Evolutionary conservation across 768 basidiomycete species (phyloP).

Genomic region (Polyporus arcularius): DNA sequence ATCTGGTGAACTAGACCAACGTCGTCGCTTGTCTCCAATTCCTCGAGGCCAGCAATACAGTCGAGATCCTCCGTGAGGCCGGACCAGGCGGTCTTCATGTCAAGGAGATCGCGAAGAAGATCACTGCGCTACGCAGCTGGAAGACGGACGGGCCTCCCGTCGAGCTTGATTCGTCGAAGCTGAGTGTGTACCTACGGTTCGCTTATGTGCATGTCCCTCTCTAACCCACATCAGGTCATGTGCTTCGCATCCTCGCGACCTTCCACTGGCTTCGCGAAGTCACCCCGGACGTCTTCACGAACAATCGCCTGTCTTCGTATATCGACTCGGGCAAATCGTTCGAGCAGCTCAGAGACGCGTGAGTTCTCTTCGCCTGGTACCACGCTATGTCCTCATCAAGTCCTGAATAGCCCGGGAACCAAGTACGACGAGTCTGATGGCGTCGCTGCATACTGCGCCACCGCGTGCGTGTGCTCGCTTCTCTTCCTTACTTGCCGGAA

Average conservation of each 20-base stretch:
- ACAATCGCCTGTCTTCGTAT: slow-evolving; percentile 16
- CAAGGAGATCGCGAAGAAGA: slow-evolving; percentile 35
- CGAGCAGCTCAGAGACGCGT: slow-evolving; percentile 2
- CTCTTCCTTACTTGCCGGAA: neutral
- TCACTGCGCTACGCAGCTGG: slow-evolving; percentile 28
- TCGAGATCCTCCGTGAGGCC: slow-evolving; percentile 70
- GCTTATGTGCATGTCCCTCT: neutral
- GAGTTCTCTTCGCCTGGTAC: neutral
- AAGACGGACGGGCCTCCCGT: slow-evolving; percentile 10
- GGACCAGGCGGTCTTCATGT: slow-evolving; percentile 55
- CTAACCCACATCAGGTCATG: neutral
- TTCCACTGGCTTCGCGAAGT: slow-evolving; percentile 23
- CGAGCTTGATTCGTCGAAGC: slow-evolving; percentile 39
- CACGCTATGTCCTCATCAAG: neutral
- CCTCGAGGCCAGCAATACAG: slow-evolving; percentile 67
- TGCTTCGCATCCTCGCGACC: slow-evolving; percentile 17
- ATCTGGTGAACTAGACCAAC: slow-evolving; percentile 57
- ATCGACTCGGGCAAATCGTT: slow-evolving; percentile 11
- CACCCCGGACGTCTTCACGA: slow-evolving; percentile 16
- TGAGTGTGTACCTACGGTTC: slow-evolving; percentile 40
- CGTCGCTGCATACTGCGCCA: slow-evolving; percentile 64
- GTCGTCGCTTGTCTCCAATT: slow-evolving; percentile 75
- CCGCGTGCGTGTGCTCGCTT: slow-evolving; percentile 49
- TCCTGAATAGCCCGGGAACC: slow-evolving; percentile 46
- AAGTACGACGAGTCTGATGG: slow-evolving; percentile 70